Percentiles rank a stretch among this genome's conserved stretches.
These are phyloP conservation scores for Lablab purpureus DNA, from an alignment of 306 rosid species.

Conservation along the genomic window DNA sequence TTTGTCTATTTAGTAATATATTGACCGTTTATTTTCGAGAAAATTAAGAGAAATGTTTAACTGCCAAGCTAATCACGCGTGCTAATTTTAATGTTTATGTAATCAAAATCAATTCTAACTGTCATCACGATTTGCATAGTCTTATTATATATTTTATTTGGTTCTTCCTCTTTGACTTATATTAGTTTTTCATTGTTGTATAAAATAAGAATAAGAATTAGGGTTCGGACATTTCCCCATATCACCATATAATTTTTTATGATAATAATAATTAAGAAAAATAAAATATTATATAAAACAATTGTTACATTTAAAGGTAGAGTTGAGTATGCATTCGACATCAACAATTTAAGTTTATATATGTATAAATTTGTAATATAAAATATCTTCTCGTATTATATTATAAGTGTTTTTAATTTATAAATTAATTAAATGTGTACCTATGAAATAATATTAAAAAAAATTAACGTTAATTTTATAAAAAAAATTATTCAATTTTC, in stretches of 20 bases:
- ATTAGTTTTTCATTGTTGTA: background rate
- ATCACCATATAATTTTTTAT: background rate
- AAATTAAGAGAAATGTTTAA: conserved; percentile 2
- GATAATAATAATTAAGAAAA: background rate
- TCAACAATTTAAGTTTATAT: too few species aligned
- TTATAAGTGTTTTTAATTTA: too few species aligned
- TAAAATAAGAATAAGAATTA: conserved; percentile 4
- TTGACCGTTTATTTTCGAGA: background rate
- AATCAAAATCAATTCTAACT: background rate
- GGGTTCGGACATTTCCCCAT: background rate
- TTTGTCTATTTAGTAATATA: background rate
- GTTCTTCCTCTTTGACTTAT: conserved; percentile 3
- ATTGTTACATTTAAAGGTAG: too few species aligned
- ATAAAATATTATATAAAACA: too few species aligned
- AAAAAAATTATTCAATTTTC: too few species aligned
- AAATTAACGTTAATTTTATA: too few species aligned
- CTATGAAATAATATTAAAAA: too few species aligned
- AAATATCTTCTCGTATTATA: too few species aligned
- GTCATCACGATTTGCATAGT: background rate
- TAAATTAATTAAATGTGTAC: too few species aligned
- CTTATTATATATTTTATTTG: background rate
- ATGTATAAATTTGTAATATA: too few species aligned
- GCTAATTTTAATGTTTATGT: background rate
- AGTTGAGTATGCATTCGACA: too few species aligned
- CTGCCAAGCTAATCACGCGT: conserved; percentile 9